These are phyloP conservation scores for Candida nitratophila DNA, from an alignment of 805 yeast species.

Conservation along the genomic window DNA sequence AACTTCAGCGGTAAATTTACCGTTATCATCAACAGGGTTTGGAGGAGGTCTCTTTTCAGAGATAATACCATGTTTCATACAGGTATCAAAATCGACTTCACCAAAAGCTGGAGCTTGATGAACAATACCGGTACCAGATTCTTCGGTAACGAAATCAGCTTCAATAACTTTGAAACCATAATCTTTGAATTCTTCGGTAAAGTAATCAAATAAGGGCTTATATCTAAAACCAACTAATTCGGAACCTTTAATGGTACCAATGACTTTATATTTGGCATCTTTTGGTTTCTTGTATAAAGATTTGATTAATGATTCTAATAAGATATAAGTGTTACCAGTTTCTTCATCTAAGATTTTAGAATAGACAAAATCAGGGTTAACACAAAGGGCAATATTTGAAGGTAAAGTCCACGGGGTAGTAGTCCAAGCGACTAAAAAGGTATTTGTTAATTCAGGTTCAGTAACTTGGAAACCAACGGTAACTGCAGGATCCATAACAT, in stretches of 20 bases:
- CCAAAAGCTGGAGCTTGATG: slow-evolving; percentile 99
- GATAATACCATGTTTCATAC: slow-evolving; percentile 70
- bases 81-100: slow-evolving; percentile 92
- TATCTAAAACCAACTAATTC: slow-evolving; percentile 76
- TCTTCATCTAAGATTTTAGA: slow-evolving; percentile 89
- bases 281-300: slow-evolving; percentile 92
- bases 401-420: slow-evolving; percentile 99
- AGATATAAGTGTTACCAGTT: slow-evolving; percentile 69
- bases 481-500: slow-evolving; percentile 94
- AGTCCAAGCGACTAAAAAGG: slow-evolving; percentile 94
- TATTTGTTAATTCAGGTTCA: slow-evolving; percentile 64
- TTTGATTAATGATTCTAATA: slow-evolving; percentile 76
- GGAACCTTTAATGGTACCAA: slow-evolving; percentile 73
- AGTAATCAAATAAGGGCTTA: slow-evolving; percentile 78
- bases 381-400: slow-evolving; percentile 86
- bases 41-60: slow-evolving; percentile 69
- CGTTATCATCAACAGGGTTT: slow-evolving; percentile 91
- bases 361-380: slow-evolving; percentile 85
- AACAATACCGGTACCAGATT: slow-evolving; percentile 98
- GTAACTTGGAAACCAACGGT: slow-evolving; percentile 81
- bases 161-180: slow-evolving; percentile 76
- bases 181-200: slow-evolving; percentile 65
- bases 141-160: slow-evolving; percentile 82
- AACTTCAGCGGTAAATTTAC: slow-evolving; percentile 73
- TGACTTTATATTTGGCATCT: slow-evolving; percentile 76